Conservation (phyloP, 495 filamentous ascomycete genomes). For the Sabuloglossum arenarium region DNA sequence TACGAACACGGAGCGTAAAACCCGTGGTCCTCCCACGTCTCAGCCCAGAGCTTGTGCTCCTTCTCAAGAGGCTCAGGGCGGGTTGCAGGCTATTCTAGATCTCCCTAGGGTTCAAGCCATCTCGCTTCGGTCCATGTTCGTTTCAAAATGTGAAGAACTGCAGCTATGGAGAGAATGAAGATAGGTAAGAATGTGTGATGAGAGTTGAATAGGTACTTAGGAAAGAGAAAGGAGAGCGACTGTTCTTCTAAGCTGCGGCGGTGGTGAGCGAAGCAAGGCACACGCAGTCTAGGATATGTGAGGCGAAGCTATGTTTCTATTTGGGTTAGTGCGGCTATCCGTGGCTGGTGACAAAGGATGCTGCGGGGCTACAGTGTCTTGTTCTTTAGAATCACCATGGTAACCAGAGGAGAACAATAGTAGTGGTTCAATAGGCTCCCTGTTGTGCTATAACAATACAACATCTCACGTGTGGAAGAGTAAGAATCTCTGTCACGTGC, state of each 20-base stretch:
- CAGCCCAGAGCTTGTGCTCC: too few relatives aligned
- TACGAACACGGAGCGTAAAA: too few relatives aligned
- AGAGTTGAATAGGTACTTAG: too few relatives aligned
- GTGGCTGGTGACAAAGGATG: neutral
- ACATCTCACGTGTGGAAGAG: too few relatives aligned
- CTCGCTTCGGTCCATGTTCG: neutral
- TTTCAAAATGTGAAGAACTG: too few relatives aligned
- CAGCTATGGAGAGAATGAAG: neutral
- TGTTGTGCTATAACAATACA: too few relatives aligned
- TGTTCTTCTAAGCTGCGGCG: neutral
- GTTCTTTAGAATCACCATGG: neutral
- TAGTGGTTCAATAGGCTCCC: neutral
- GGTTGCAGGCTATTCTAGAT: too few relatives aligned
- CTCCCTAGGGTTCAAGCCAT: neutral
- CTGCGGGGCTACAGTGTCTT: too few relatives aligned
- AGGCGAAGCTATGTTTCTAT: neutral
- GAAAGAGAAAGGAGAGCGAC: neutral
- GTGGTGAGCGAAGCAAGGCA: neutral
- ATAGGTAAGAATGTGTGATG: conserved; percentile 1
- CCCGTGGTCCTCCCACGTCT: too few relatives aligned
- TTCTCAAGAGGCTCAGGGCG: neutral
- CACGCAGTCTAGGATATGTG: neutral
- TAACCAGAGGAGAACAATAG: neutral
- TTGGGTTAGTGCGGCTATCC: neutral
- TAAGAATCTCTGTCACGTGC: neutral